Percentiles rank a stretch among this genome's conserved stretches.
These are phyloP conservation scores for Apiotrichum sp. DNA, from an alignment of 1,284 basidiomycete genomes.

Conservation along the genomic window DNA sequence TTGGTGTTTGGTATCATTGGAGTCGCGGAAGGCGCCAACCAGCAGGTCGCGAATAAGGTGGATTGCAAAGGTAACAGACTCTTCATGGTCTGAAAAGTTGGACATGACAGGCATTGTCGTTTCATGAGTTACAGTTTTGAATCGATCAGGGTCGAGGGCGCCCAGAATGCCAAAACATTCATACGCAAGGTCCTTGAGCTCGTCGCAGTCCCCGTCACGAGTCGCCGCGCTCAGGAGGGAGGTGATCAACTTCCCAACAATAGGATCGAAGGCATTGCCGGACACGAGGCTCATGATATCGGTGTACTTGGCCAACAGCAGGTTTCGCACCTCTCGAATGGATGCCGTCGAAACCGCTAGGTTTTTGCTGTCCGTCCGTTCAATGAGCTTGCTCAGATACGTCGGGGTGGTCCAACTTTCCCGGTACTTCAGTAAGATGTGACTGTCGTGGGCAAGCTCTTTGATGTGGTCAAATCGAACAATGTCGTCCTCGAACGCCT, in stretches of 20 bases:
- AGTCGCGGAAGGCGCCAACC: constrained; percentile 86
- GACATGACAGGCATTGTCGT: constrained; percentile 65
- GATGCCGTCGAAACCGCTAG: constrained; percentile 70
- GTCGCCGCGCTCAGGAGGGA: constrained; percentile 66
- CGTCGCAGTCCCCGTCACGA: constrained; percentile 64
- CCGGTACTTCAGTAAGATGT: constrained; percentile 53
- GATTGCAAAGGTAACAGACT: constrained; percentile 73
- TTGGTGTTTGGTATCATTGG: constrained; percentile 90
- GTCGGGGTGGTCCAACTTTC: constrained; percentile 53
- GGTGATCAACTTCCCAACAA: constrained; percentile 65
- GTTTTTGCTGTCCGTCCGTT: constrained; percentile 74
- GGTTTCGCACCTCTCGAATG: constrained; percentile 66
- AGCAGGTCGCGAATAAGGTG: constrained; percentile 81
- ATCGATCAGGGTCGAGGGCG: constrained; percentile 91
- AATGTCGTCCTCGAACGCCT: constrained; percentile 62
- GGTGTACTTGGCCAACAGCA: constrained; percentile 55
- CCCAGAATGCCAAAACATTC: constrained; percentile 93
- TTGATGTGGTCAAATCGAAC: constrained; percentile 68
- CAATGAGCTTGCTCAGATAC: constrained; percentile 64
- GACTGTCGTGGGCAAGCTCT: constrained; percentile 57
- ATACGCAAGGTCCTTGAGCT: constrained; percentile 64
- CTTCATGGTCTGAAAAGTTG: constrained; percentile 77
- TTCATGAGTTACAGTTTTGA: constrained; percentile 51
- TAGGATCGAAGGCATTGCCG: constrained; percentile 78
- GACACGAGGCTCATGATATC: constrained; percentile 60